Evolutionary conservation across 2,329 filamentous ascomycete species (phyloP), one percentile per base, ranked within the genome.

Genomic region (Xylaria sp.): DNA sequence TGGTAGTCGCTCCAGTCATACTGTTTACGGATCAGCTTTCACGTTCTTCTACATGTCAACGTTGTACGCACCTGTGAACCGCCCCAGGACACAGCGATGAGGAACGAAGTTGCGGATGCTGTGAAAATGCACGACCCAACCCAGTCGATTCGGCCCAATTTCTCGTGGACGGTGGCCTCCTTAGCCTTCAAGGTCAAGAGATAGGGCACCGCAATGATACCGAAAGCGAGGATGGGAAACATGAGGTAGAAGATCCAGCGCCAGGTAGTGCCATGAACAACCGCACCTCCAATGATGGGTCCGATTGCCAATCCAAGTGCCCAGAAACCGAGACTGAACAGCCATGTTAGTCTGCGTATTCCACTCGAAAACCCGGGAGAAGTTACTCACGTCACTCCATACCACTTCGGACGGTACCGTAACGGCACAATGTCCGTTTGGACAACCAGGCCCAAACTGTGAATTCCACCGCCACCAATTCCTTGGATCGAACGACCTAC

Each of bases 41-140:
- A 48, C 8, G 16, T 16, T 16, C 16, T 16, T 16, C 16, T 16
- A 16, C 8, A 9, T 46, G 30, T 8, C 10, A 18, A 18, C 19
- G 6, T 49, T 4, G 19, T 23, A 64, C 66, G n/a, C 58, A 67
- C 66, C 63, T 67, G 48, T 49, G 62, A 63, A 2, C 80, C 80
- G 1, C 75, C 80, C 70, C 75, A 79, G 2, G 75, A 78, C n/a
- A 82, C 71, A 0, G 78, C 74, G 2, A 81, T 69, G 4, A 83
- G 75, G 13, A 82, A 74, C 4, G 76, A 71, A 8, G 78, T 75
- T 4, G 76, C 69, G 1, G 76, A 75, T 1, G 68, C 71, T 1
- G 77, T 77, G 64, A 83, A 77, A 9, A 80, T 58, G n/a, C 73
- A 65, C 0, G 75, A 76, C 2, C 80, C 80, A 2, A 77, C 42